Conservation (phyloP, 2,329 filamentous ascomycete species). For the Tolypocladium cylindrosporum region DNA sequence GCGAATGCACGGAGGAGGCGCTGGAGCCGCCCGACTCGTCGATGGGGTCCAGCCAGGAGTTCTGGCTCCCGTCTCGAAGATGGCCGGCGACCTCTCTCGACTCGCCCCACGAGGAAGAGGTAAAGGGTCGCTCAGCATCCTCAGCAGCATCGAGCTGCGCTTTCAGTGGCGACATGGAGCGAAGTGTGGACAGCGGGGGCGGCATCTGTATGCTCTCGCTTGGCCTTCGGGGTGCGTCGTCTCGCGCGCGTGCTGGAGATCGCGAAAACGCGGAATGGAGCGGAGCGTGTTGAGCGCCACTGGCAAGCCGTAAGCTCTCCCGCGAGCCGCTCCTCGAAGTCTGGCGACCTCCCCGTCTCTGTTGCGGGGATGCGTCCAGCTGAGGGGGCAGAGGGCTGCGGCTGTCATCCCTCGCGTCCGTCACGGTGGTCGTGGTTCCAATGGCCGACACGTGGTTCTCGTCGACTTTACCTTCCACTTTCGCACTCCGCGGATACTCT, state of each 20-base stretch:
- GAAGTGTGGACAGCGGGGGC: constrained; percentile 58
- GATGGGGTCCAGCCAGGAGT: constrained; percentile 90
- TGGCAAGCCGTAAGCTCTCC: constrained; percentile 14
- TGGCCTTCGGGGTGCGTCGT: constrained; percentile 35
- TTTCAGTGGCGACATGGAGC: constrained; percentile 35
- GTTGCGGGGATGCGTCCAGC: constrained; percentile 13
- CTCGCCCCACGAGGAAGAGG: constrained; percentile 11
- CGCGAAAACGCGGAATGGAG: constrained; percentile 46
- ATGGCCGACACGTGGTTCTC: constrained; percentile 15
- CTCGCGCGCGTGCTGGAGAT: constrained; percentile 26
- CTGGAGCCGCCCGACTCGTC: constrained; percentile 80
- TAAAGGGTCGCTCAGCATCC: constrained; percentile 2
- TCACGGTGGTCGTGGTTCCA: constrained; percentile 42
- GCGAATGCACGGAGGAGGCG: constrained; percentile 70
- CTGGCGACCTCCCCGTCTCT: constrained; percentile 9
- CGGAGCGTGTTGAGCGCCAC: constrained; percentile 18
- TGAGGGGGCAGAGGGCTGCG: constrained; percentile 9
- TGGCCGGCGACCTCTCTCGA: constrained; percentile 23
- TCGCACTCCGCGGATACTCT: constrained; percentile 7
- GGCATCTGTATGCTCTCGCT: constrained; percentile 52
- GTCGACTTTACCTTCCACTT: not conserved
- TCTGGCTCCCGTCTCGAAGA: constrained; percentile 56
- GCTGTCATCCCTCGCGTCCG: constrained; percentile 24
- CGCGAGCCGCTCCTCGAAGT: constrained; percentile 11
- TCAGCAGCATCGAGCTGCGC: constrained; percentile 9